A percentile compares a stretch with the other conserved stretches of the same genome.
These are phyloP conservation scores for Neofusicoccum kwambonambiense DNA, from an alignment of 2,329 filamentous ascomycete species.

Conservation along the genomic window DNA sequence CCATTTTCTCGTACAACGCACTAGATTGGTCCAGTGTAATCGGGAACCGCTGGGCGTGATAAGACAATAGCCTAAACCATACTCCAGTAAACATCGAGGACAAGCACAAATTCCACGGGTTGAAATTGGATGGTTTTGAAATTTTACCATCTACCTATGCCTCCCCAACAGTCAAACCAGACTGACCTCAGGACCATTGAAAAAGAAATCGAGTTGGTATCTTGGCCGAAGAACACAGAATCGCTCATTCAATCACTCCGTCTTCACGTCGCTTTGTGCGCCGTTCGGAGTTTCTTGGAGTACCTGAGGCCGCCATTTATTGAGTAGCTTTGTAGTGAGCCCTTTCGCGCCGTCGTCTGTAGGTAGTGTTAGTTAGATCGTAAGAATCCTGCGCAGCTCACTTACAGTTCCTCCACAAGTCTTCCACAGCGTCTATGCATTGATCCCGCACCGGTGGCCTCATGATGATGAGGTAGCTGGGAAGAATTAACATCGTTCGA, in stretches of 20 bases:
- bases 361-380: not conserved
- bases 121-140: no score
- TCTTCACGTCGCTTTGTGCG: constrained; percentile 5
- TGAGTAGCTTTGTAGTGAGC: constrained; percentile 53
- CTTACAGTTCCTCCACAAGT: constrained; percentile 57
- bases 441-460: constrained; percentile 59
- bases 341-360: constrained; percentile 47
- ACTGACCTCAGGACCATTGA: no score
- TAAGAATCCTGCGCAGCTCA: constrained; percentile 1
- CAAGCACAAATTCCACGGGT: no score
- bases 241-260: not conserved
- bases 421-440: constrained; percentile 57
- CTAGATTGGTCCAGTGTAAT: no score
- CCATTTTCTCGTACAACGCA: no score
- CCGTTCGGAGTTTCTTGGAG: constrained; percentile 29
- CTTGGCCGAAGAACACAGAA: constrained; percentile 2
- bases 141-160: no score
- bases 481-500: not conserved
- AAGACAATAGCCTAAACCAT: no score
- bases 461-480: constrained; percentile 56
- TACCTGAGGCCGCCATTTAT: constrained; percentile 55
- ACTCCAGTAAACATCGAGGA: no score
- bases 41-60: no score
- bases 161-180: no score
- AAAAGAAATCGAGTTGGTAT: not conserved